A percentile compares a stretch with the other conserved stretches of the same genome.
Evolutionary conservation across 2,329 filamentous ascomycete genomes (phyloP).

Genomic region (Xylariaceae sp.): DNA sequence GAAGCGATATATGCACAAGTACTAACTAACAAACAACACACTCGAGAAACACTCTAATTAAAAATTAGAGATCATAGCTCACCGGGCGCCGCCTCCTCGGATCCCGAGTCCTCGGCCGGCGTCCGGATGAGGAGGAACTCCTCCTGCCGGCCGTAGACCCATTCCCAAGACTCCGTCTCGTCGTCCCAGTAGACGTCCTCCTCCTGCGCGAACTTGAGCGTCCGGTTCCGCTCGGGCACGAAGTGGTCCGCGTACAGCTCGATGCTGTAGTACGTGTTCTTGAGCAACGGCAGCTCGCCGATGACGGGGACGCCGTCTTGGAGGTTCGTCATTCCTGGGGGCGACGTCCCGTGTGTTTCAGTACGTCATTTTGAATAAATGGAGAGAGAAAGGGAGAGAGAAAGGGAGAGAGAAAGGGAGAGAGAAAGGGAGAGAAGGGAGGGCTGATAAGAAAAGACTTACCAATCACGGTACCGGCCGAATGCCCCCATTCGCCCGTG

Average conservation of each 20-base stretch:
- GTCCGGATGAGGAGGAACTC: constrained; percentile 36
- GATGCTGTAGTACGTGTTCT: constrained; percentile 45
- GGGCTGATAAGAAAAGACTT: no score
- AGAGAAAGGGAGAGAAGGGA: no score
- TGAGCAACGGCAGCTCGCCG: constrained; percentile 41
- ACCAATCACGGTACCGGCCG: constrained; percentile 44
- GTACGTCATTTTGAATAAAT: no score
- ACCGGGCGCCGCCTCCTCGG: background rate
- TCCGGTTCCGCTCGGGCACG: constrained; percentile 40
- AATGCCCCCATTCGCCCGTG: constrained; percentile 47
- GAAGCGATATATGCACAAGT: no score
- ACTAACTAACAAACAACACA: no score
- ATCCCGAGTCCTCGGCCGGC: constrained; percentile 9
- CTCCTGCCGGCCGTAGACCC: constrained; percentile 45
- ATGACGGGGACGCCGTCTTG: constrained; percentile 42
- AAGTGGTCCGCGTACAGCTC: constrained; percentile 45
- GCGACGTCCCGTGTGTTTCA: constrained; percentile 3
- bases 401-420: no score
- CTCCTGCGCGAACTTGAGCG: constrained; percentile 42
- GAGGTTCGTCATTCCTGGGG: constrained; percentile 44
- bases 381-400: no score
- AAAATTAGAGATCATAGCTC: constrained; percentile 19
- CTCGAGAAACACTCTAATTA: no score
- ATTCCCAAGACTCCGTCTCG: constrained; percentile 37
- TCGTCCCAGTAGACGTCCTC: constrained; percentile 45